Base-by-base conservation (phyloP, 2,329 filamentous ascomycete species). In the Emergomyces pasteurianus region DNA sequence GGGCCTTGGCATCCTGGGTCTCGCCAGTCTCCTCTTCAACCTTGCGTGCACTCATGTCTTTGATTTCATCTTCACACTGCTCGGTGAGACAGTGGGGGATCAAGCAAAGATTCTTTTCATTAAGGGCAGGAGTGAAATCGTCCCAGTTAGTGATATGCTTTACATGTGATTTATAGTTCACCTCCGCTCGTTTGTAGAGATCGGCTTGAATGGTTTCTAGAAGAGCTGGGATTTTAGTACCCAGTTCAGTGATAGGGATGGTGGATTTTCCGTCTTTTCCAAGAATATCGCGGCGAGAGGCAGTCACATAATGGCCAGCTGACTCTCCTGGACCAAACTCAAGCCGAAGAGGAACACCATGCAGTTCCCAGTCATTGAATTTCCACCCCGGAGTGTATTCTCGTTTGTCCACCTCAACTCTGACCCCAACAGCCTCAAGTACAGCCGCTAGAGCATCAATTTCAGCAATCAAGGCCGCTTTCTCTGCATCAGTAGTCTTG, bases 331-430 rank as follows among this genome's bases (percentile, higher is more conserved):
- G 92, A 6, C 95, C 95, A 71, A 96, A 96, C 75, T 99, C 94
- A 62, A 99, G 82, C 62, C 94, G 88, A 43, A 99, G 83, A 54
- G 95, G 94, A 49, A 97, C 88, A 73, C 95, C 94, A 78, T 92
- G 95, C 68, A 97, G 82, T 75, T 99, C 95, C 90, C 91, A 96
- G 77, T 99, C 92, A 77, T 95, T 95, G 81, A 99, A 99, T 77
- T 99, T 99, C 86, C 89, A 97, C 65, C 90, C 91, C 46, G 94
- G 92, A 63, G 91, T 85, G 75, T 97, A 96, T 58, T 97, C 92
- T 62, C 95, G 87, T 72, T 85, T 83, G 72, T 99, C 94, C 58
- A 86, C 84, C 66, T 95, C 88, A 62, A 85, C 83, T 62, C 94
- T 89, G 46, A 99, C 80, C 60, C 86, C 87, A 23, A 83, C 87